Conservation (phyloP, 768 basidiomycete species). For the Xanthoconium stramineum region DNA sequence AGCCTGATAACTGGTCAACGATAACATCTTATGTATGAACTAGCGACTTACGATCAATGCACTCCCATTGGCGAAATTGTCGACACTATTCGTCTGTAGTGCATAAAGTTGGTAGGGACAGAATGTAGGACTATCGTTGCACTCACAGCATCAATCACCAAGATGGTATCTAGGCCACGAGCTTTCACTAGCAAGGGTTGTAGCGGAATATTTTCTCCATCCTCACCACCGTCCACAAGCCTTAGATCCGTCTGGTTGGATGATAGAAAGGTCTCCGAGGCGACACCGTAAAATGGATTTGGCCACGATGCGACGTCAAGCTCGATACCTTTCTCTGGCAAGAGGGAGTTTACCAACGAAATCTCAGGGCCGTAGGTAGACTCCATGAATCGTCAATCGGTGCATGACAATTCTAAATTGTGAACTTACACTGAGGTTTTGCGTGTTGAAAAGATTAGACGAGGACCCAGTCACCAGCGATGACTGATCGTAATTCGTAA, state of each 20-base stretch:
- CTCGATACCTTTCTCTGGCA: conserved; percentile 25
- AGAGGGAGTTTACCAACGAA: conserved; percentile 15
- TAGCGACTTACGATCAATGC: conserved; percentile 23
- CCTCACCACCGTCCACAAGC: conserved; percentile 40
- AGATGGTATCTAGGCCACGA: conserved; percentile 45
- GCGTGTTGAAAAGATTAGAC: conserved; percentile 33
- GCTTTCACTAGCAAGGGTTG: conserved; percentile 48
- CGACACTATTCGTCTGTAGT: conserved; percentile 10
- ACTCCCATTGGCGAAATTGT: conserved; percentile 23
- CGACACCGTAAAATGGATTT: conserved; percentile 38
- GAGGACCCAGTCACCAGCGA: conserved; percentile 40
- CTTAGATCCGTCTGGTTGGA: conserved; percentile 30
- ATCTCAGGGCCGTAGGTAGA: neutral
- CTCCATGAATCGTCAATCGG: neutral
- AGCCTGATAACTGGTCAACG: conserved; percentile 11
- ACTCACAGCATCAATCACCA: conserved; percentile 46
- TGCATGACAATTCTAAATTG: neutral
- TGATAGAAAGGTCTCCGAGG: conserved; percentile 34
- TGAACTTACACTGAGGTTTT: conserved; percentile 27
- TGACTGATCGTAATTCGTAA: conserved; percentile 35
- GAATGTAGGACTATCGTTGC: neutral
- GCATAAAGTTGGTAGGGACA: neutral
- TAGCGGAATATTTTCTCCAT: conserved; percentile 43
- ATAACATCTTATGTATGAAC: neutral
- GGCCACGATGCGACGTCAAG: conserved; percentile 34